Base-by-base conservation (phyloP, 2,329 filamentous ascomycete genomes). In the Beauveria caledonica region DNA sequence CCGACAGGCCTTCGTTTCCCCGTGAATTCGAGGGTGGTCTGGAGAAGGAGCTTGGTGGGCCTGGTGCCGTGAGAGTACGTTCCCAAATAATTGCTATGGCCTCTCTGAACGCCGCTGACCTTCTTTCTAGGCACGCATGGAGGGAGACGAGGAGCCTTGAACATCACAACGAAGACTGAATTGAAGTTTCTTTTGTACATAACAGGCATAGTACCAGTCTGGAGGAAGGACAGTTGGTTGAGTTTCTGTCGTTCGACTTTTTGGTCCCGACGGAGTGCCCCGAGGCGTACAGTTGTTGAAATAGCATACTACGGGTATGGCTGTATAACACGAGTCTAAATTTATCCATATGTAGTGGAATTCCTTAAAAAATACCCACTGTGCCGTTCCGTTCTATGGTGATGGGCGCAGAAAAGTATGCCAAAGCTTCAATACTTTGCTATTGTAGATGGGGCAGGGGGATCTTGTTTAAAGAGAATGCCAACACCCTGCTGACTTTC, bases 21-120 rank as follows among this genome's bases (percentile, higher is more conserved):
- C 82, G 85, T 62, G 86, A 87, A 67, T 94, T 87, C 69, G 84
- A 86, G 68, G 86, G 80, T 64, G 90, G 90, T 23, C 73, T 94
- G 64, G 83, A 90, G 73, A 81, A 81, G 69, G 90, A 93, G 71
- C 76, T 94, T 62, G 90, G 90, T 63, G 90, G 90, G 10, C 73
- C 83, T 29, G 82, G 83, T 68, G 86, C 86, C 61, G 63, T 85
- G 58, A 79, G 82, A 75, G 89, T 90, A 77, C 75, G 87, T 80
- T 51, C 46, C 10, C 5, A 15, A 60, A 13, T n/a, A 8, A 33
- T 46, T 64, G 53, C 66, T 69, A 63, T 68, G 62, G 44, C 5
- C 9, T 23, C 2, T 8, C n/a, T 5, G 40, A 5, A 46, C 52
- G 54, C 23, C 19, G 36, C 60, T 62, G 49, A 62, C 49, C 36